phyloP scores from a whole-genome alignment of 179 eudicot genomes.

The Beta macrorhiza region DNA sequence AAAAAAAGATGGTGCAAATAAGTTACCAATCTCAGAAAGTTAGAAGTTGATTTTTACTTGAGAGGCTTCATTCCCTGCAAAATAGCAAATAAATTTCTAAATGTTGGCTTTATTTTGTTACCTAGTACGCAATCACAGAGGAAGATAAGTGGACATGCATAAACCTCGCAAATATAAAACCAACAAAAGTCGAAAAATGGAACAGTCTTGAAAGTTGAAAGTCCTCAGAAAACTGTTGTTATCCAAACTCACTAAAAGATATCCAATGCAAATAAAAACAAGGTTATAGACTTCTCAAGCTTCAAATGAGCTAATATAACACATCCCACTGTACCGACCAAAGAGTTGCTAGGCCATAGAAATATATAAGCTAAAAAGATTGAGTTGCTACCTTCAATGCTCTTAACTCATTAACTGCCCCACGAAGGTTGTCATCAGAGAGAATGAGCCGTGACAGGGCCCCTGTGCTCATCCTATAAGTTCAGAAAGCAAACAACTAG shows the following conservation, averaged over 20 bases:
- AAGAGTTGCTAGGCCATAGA: background rate
- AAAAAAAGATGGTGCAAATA: background rate
- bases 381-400: constrained; percentile 60
- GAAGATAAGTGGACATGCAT: background rate
- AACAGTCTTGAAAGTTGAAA: background rate
- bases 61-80: constrained; percentile 58
- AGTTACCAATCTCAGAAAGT: background rate
- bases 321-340: background rate
- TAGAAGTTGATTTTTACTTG: constrained; percentile 27
- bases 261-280: background rate
- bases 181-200: background rate
- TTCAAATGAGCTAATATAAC: background rate
- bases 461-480: constrained; percentile 84
- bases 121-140: background rate
- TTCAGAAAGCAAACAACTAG: background rate
- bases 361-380: constrained; percentile 1
- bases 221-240: background rate
- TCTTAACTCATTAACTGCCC: constrained; percentile 77
- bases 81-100: background rate
- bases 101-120: background rate
- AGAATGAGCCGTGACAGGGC: constrained; percentile 83
- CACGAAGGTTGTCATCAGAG: constrained; percentile 82
- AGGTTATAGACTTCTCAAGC: background rate
- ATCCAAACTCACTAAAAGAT: background rate
- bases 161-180: background rate